Evolutionary conservation across 495 filamentous ascomycete genomes (phyloP).

Genomic region (Podospora pseudocomata): DNA sequence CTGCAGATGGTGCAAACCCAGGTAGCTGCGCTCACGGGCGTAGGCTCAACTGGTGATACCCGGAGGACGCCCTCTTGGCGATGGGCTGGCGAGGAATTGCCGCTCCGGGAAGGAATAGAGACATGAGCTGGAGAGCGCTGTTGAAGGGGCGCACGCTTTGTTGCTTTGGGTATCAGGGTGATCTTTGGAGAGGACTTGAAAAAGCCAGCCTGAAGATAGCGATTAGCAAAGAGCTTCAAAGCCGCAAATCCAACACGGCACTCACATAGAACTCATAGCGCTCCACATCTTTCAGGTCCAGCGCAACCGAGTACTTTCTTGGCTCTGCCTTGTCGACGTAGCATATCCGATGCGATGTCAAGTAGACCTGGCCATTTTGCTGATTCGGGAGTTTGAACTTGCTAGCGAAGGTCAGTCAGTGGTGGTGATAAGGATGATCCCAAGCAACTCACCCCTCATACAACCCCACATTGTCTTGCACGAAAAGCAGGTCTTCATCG

Average conservation of each 20-base stretch:
- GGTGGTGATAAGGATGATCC: background rate
- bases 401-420: slow-evolving; percentile 44
- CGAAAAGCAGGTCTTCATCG: slow-evolving; percentile 87
- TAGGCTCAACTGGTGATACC: slow-evolving; percentile 45
- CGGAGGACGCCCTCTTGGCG: slow-evolving; percentile 48
- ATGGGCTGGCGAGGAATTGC: slow-evolving; percentile 47
- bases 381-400: slow-evolving; percentile 94
- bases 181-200: slow-evolving; percentile 94
- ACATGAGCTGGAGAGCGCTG: slow-evolving; percentile 38
- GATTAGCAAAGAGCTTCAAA: slow-evolving; percentile 1
- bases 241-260: background rate
- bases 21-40: slow-evolving; percentile 62
- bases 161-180: slow-evolving; percentile 73
- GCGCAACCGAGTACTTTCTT: slow-evolving; percentile 74
- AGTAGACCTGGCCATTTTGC: slow-evolving; percentile 92
- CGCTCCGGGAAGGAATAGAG: slow-evolving; percentile 38
- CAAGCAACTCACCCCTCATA: slow-evolving; percentile 79
- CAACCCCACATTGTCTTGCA: slow-evolving; percentile 93
- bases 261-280: slow-evolving; percentile 83
- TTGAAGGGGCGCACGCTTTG: slow-evolving; percentile 54
- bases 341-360: slow-evolving; percentile 91
- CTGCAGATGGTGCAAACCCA: slow-evolving; percentile 98
- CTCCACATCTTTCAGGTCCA: slow-evolving; percentile 89
- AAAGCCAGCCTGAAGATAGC: slow-evolving; percentile 68
- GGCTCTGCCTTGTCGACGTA: slow-evolving; percentile 91